Base-by-base conservation (phyloP, 2,329 filamentous ascomycete species). In the Xenoacremonium recifei region DNA sequence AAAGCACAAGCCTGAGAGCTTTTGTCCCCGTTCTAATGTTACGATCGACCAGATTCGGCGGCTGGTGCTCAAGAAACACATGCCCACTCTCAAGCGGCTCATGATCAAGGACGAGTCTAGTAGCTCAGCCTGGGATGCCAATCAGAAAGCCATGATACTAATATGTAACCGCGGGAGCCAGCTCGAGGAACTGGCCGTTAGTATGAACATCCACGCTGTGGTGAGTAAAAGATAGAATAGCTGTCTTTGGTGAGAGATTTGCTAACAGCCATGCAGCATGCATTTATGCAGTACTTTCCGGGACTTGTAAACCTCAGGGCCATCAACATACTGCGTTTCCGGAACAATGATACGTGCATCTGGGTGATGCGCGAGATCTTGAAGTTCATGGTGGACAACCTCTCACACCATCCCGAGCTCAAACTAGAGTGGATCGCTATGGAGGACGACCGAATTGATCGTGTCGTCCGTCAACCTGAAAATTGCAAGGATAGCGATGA, bases 381-480 rank as follows among this genome's bases (percentile, higher is more conserved):
- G 30, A 71, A 69, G n/a, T 83, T 83, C 55, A 70, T 79, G 20
- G 68, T 80, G 9, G 80, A 84, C 55, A 77, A 69, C 21, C 59
- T 84, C 3, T 71, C 75, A 2, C 76, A 82, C 44, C 69, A 76
- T 44, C 76, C 76, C 0, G 55, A 73, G 9, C 64, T 80, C 54
- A 76, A 76, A 51, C 65, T 84, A 3, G 75, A 82, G 55, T 84
- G 75, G 68, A 63, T 84, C 15, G 75, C 77, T 5, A 72, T 82
- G 44, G 73, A 76, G 32, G 74, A 73, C 9, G 66, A 74, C 40
- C 60, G 64, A 1, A 71, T 77, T 4, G 72, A 78, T 23, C 69
- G 70, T 16, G 67, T 82, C 15, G 57, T 76, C 18, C 66, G 75
- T 21, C 65, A 65, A 39, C 54, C 63, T 5, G 59, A 69, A 5